phyloP scores from a whole-genome alignment of 495 filamentous ascomycete species.

The Hyaloscypha finlandica region DNA sequence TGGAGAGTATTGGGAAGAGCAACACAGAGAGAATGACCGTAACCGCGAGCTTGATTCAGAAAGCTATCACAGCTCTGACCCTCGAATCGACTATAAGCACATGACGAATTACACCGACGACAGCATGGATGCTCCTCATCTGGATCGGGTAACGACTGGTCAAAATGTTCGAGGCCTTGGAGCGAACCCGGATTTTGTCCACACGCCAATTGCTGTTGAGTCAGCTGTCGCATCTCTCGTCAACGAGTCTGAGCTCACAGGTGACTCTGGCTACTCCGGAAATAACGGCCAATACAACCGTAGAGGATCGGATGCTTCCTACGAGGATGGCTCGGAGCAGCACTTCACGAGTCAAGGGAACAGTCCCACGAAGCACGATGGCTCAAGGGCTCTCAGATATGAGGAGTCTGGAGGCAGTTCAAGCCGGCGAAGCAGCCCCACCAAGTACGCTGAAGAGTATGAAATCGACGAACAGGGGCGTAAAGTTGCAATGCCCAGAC shows the following conservation, averaged over 20 bases:
- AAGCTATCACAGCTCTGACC: constrained; percentile 38
- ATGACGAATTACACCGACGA: constrained; percentile 68
- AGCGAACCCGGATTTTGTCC: constrained; percentile 74
- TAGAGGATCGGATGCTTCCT: constrained; percentile 41
- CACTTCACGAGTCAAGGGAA: constrained; percentile 33
- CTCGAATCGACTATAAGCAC: constrained; percentile 51
- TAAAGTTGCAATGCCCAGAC: constrained; percentile 46
- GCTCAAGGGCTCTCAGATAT: constrained; percentile 15
- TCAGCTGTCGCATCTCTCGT: constrained; percentile 86
- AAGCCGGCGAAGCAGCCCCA: constrained; percentile 27
- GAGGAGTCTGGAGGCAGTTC: constrained; percentile 34
- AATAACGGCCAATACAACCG: constrained; percentile 29
- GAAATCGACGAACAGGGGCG: constrained; percentile 56
- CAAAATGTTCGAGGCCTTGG: constrained; percentile 68
- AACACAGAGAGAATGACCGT: constrained; percentile 54
- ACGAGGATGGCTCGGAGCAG: constrained; percentile 41
- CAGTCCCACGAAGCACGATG: constrained; percentile 29
- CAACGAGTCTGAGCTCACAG: constrained; percentile 72
- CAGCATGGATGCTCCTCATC: constrained; percentile 59
- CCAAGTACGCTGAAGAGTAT: constrained; percentile 42
- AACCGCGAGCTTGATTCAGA: constrained; percentile 52
- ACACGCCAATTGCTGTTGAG: constrained; percentile 71
- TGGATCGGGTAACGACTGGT: constrained; percentile 62
- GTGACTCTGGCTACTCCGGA: constrained; percentile 41
- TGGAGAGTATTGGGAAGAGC: constrained; percentile 48